Evolutionary conservation across 352 stramenopile species (phyloP).

Genomic region (Pythium apleroticum): DNA sequence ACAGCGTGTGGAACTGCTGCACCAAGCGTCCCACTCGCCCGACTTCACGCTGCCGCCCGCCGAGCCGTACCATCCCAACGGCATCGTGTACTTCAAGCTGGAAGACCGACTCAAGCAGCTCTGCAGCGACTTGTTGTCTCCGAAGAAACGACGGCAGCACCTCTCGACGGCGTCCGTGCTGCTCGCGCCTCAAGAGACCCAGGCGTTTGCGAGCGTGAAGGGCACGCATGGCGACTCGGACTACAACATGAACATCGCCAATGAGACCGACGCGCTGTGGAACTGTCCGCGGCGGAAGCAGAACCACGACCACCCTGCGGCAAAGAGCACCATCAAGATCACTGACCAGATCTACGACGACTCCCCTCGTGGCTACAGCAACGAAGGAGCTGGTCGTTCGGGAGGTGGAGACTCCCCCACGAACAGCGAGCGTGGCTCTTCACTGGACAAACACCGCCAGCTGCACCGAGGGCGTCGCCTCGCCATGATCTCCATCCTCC

Average conservation of each 20-base stretch:
- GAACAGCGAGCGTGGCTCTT: slow-evolving; percentile 19
- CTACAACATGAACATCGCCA: slow-evolving; percentile 42
- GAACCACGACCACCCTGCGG: slow-evolving; percentile 60
- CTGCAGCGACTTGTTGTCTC: slow-evolving; percentile 67
- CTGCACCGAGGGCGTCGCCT: slow-evolving; percentile 26
- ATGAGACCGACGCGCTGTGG: slow-evolving; percentile 53
- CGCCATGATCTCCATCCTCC: slow-evolving; percentile 51
- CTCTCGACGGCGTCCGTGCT: slow-evolving; percentile 69
- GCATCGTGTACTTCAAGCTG: slow-evolving; percentile 49
- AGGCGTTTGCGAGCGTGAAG: slow-evolving; percentile 25
- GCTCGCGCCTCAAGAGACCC: slow-evolving; percentile 53
- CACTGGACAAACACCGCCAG: slow-evolving; percentile 22
- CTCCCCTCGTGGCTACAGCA: neutral
- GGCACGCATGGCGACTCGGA: slow-evolving; percentile 20
- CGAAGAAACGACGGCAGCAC: slow-evolving; percentile 65
- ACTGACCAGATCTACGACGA: slow-evolving; percentile 34
- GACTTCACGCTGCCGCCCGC: neutral
- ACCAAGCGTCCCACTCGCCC: neutral
- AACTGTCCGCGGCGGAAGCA: slow-evolving; percentile 64
- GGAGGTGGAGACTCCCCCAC: slow-evolving; percentile 4
- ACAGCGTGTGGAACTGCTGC: slow-evolving; percentile 23
- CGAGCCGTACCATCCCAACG: slow-evolving; percentile 24
- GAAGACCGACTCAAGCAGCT: slow-evolving; percentile 46
- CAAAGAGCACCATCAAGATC: slow-evolving; percentile 58
- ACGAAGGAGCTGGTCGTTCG: neutral